phyloP scores from a whole-genome alignment of 1,284 basidiomycete genomes.

The Volvariella surrecta region DNA sequence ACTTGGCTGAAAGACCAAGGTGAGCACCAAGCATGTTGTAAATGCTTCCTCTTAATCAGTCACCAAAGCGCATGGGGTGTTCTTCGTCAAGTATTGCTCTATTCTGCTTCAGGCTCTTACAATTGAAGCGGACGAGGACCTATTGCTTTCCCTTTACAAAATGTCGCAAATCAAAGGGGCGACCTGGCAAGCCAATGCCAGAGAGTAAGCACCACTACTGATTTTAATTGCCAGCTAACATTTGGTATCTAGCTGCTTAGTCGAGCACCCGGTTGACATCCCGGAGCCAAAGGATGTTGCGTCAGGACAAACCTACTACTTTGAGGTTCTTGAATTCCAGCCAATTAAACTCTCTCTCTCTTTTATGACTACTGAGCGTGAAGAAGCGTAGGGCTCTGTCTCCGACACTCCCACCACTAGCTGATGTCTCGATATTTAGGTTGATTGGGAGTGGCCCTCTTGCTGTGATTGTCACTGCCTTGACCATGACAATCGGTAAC shows the following conservation, averaged over 20 bases:
- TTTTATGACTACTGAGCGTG: constrained; percentile 95
- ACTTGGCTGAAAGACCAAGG: constrained; percentile 93
- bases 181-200: constrained; percentile 72
- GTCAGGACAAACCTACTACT: constrained; percentile 83
- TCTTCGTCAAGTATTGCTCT: constrained; percentile 97
- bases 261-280: constrained; percentile 70
- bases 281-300: constrained; percentile 66
- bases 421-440: constrained; percentile 26
- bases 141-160: constrained; percentile 89
- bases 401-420: background rate
- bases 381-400: constrained; percentile 73
- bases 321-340: constrained; percentile 96
- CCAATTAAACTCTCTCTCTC: constrained; percentile 91
- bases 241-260: constrained; percentile 51
- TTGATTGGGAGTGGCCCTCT: constrained; percentile 86
- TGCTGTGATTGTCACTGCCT: constrained; percentile 88
- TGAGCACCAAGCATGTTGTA: constrained; percentile 23
- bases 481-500: constrained; percentile 97
- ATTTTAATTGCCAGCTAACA: constrained; percentile 3
- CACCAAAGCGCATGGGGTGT: constrained; percentile 80
- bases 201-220: constrained; percentile 49
- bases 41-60: constrained; percentile 1
- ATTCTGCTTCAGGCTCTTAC: constrained; percentile 92
- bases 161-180: constrained; percentile 88
- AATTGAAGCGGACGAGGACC: constrained; percentile 95